Conservation (phyloP, 306 rosid species). For the Glycyrrhiza uralensis region DNA sequence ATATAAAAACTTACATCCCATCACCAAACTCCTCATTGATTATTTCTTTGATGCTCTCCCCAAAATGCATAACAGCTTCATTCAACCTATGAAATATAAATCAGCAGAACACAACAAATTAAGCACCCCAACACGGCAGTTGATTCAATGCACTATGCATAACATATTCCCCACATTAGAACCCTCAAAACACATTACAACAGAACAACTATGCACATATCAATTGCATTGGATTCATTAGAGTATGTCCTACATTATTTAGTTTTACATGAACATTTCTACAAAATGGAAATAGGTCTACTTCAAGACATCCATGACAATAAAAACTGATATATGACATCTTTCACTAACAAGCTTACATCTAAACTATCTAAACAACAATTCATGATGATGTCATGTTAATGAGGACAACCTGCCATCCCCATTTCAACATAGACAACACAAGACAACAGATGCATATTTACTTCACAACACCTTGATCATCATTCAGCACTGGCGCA, state of each 20-base stretch:
- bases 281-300: background rate
- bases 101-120: slow-evolving; percentile 13
- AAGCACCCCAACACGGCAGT: background rate
- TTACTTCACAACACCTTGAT: background rate
- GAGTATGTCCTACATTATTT: background rate
- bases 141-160: background rate
- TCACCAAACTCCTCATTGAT: slow-evolving; percentile 97
- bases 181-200: background rate
- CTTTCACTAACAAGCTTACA: background rate
- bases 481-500: background rate
- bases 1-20: slow-evolving; percentile 75
- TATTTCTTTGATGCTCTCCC: slow-evolving; percentile 95
- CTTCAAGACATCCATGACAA: background rate
- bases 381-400: background rate
- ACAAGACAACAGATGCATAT: background rate
- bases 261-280: background rate
- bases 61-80: slow-evolving; percentile 95
- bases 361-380: background rate
- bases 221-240: background rate
- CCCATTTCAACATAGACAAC: too few relatives aligned
- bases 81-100: slow-evolving; percentile 60
- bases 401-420: too few relatives aligned
- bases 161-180: background rate
- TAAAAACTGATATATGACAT: background rate
- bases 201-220: background rate